These are phyloP conservation scores for Kodamaea derodonti DNA, from an alignment of 1,139 yeast species.

Conservation along the genomic window DNA sequence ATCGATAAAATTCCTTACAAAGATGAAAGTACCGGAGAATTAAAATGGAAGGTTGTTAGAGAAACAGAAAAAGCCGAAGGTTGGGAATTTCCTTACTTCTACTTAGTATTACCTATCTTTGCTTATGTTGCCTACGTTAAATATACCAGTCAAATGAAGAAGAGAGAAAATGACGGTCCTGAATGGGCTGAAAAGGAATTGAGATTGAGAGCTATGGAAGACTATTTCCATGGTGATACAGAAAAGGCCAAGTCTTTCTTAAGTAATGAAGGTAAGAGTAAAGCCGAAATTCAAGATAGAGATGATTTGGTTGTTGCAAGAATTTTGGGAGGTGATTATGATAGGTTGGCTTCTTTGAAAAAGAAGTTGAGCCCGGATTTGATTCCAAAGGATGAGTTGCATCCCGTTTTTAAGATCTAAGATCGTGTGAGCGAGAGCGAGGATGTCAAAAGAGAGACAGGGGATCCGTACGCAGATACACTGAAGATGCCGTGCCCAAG, in stretches of 20 bases:
- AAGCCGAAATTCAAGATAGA: constrained; percentile 60
- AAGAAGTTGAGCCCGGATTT: constrained; percentile 45
- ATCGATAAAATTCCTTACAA: constrained; percentile 83
- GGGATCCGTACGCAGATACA: too few species aligned
- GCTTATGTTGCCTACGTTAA: constrained; percentile 41
- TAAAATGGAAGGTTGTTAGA: constrained; percentile 76
- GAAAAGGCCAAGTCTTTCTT: constrained; percentile 56
- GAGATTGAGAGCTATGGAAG: constrained; percentile 74
- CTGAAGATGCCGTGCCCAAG: too few species aligned
- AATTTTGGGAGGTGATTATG: constrained; percentile 82
- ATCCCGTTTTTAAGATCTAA: constrained; percentile 34
- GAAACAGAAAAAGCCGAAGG: constrained; percentile 76
- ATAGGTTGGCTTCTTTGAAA: constrained; percentile 68
- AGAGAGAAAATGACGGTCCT: constrained; percentile 44
- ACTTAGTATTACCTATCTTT: constrained; percentile 64
- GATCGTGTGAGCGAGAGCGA: too few species aligned
- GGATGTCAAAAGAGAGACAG: too few species aligned
- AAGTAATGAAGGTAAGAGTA: constrained; percentile 53
- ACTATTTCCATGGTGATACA: constrained; percentile 56
- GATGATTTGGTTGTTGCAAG: constrained; percentile 81
- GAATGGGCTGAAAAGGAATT: constrained; percentile 88
- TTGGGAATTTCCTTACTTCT: constrained; percentile 76
- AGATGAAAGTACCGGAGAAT: constrained; percentile 73
- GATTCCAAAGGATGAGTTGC: constrained; percentile 33
- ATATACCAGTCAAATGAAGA: constrained; percentile 43